Conservation (phyloP, 495 filamentous ascomycete genomes). For the Neurospora pannonica region DNA sequence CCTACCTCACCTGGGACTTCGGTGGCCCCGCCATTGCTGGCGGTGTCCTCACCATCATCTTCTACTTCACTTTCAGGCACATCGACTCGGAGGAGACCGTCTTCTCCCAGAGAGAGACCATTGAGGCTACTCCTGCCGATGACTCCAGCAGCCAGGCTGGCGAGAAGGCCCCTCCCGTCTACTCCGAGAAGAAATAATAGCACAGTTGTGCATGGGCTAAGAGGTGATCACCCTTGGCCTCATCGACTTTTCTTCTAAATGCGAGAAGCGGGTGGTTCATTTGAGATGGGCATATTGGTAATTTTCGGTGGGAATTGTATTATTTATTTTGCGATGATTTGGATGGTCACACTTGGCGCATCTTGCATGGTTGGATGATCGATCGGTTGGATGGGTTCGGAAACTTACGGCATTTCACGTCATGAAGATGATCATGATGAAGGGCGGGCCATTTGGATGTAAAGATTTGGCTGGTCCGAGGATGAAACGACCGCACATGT, state of each 20-base stretch:
- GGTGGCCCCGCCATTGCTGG: slow-evolving; percentile 40
- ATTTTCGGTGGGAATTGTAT: neutral
- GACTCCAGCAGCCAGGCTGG: neutral
- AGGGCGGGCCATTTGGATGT: neutral
- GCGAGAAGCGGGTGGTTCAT: neutral
- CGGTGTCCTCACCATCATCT: slow-evolving; percentile 32
- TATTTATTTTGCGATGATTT: neutral
- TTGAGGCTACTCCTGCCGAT: neutral
- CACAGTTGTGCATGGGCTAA: neutral
- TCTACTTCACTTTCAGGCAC: slow-evolving; percentile 43
- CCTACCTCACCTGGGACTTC: slow-evolving; percentile 50
- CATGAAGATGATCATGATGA: neutral
- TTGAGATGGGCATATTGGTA: neutral
- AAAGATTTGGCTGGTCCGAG: neutral
- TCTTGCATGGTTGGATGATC: neutral
- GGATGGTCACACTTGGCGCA: neutral
- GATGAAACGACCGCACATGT: neutral
- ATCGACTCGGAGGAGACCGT: slow-evolving; percentile 38
- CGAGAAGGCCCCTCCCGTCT: neutral
- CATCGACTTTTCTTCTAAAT: neutral
- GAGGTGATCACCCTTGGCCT: neutral
- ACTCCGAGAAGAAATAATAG: neutral
- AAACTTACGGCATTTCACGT: neutral
- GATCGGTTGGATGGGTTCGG: neutral
- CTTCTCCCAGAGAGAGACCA: slow-evolving; percentile 8